Conservation (phyloP, 108 stramenopile genomes). For the Cyclostephanos invisitatus region DNA sequence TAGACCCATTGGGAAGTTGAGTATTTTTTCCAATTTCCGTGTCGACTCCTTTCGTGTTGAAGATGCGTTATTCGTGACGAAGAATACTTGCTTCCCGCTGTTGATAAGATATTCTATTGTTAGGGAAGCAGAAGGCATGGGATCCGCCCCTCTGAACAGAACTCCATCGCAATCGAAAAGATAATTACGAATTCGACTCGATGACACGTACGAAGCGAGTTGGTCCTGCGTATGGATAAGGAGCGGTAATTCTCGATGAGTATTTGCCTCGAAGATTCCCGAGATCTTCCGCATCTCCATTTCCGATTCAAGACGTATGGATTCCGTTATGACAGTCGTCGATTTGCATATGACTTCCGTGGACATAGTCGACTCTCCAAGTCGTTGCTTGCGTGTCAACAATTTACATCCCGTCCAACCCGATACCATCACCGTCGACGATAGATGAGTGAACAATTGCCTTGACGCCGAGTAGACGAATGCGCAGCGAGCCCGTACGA, state of each 20-base stretch:
- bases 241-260: conserved; percentile 19
- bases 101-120: conserved; percentile 51
- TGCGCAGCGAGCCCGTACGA: not conserved
- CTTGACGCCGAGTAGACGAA: not conserved
- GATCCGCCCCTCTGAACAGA: conserved; percentile 70
- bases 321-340: conserved; percentile 33
- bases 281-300: conserved; percentile 21
- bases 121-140: conserved; percentile 62
- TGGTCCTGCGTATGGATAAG: conserved; percentile 38
- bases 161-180: conserved; percentile 91
- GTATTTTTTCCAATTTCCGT: conserved; percentile 58
- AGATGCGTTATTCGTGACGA: conserved; percentile 86
- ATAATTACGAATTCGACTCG: conserved; percentile 59
- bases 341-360: conserved; percentile 5
- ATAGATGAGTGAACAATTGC: not conserved
- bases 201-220: conserved; percentile 36
- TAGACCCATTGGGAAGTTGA: conserved; percentile 27
- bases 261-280: conserved; percentile 1
- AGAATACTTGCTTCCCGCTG: conserved; percentile 66
- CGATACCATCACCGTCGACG: not conserved
- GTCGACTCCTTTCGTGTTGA: conserved; percentile 63
- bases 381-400: not conserved
- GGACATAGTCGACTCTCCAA: not conserved
- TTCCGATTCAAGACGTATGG: conserved; percentile 35
- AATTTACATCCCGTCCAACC: not conserved